These are phyloP conservation scores for Rhizoctonia solani DNA, from an alignment of 1,284 basidiomycete species.

Conservation along the genomic window DNA sequence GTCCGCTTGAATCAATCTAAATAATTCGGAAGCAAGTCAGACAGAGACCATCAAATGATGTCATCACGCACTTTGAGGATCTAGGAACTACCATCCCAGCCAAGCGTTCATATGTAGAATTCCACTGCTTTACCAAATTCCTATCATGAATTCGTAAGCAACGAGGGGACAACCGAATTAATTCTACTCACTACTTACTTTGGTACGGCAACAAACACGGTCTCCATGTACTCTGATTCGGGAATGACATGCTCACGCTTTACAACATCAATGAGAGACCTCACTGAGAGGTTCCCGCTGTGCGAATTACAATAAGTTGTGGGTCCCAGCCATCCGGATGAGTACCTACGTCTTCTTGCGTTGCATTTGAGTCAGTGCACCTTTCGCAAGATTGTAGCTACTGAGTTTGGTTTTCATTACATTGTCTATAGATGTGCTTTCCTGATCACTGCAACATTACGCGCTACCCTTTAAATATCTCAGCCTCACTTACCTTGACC, in stretches of 20 bases:
- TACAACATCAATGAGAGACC: constrained; percentile 85
- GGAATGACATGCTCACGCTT: constrained; percentile 80
- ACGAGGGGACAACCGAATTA: background rate
- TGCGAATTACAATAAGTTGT: constrained; percentile 7
- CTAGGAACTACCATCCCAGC: constrained; percentile 94
- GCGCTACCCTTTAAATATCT: too few species aligned
- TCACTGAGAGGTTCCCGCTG: constrained; percentile 92
- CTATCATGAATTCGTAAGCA: constrained; percentile 50
- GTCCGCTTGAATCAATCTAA: constrained; percentile 71
- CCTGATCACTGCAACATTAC: constrained; percentile 58
- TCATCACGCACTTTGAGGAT: constrained; percentile 77
- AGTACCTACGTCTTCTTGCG: constrained; percentile 84
- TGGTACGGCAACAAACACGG: constrained; percentile 91
- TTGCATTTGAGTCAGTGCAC: constrained; percentile 89
- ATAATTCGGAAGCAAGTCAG: background rate
- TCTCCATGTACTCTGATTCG: constrained; percentile 93
- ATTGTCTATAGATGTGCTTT: constrained; percentile 88
- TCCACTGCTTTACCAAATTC: constrained; percentile 87
- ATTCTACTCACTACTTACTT: constrained; percentile 61
- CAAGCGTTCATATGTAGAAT: constrained; percentile 84
- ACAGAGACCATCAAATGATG: constrained; percentile 33
- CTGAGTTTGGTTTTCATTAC: constrained; percentile 88
- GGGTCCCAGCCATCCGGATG: constrained; percentile 6
- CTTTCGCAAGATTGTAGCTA: constrained; percentile 94
- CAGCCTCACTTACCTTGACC: constrained; percentile 76